These are phyloP conservation scores for Fusarium beomiforme DNA, from an alignment of 2,329 filamentous ascomycete species.

Conservation along the genomic window DNA sequence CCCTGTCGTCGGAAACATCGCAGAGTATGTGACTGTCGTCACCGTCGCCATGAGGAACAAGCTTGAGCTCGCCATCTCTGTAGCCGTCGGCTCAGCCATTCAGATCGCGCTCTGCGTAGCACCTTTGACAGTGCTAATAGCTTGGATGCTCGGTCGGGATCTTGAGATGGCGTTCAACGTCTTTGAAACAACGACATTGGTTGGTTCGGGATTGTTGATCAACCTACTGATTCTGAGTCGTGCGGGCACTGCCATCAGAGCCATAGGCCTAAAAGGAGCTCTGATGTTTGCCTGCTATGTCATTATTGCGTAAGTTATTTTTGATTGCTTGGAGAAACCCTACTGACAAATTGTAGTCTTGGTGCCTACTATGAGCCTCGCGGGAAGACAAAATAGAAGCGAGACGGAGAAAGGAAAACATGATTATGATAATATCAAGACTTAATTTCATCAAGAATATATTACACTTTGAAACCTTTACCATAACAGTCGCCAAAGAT, in stretches of 20 bases:
- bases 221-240: conserved; percentile 81
- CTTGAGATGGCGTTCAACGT: conserved; percentile 77
- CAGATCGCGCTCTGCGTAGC: conserved; percentile 71
- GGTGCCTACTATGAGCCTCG: conserved; percentile 33
- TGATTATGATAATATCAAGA: conserved; percentile 30
- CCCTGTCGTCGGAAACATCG: conserved; percentile 70
- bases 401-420: neutral
- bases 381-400: conserved; percentile 7
- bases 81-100: conserved; percentile 68
- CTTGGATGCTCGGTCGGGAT: conserved; percentile 65
- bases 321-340: accelerated
- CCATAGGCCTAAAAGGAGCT: conserved; percentile 63
- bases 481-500: too few relatives aligned
- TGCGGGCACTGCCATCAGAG: conserved; percentile 70
- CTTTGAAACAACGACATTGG: conserved; percentile 79
- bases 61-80: conserved; percentile 69
- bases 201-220: conserved; percentile 76
- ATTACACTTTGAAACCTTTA: neutral
- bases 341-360: neutral
- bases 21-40: conserved; percentile 71
- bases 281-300: conserved; percentile 64
- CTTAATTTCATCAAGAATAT: neutral
- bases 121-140: conserved; percentile 67
- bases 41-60: conserved; percentile 69
- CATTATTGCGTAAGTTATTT: conserved; percentile 54